These are phyloP conservation scores for Creolimax fragrantissima DNA, from an alignment of 78 protist genomes.

Conservation along the genomic window DNA sequence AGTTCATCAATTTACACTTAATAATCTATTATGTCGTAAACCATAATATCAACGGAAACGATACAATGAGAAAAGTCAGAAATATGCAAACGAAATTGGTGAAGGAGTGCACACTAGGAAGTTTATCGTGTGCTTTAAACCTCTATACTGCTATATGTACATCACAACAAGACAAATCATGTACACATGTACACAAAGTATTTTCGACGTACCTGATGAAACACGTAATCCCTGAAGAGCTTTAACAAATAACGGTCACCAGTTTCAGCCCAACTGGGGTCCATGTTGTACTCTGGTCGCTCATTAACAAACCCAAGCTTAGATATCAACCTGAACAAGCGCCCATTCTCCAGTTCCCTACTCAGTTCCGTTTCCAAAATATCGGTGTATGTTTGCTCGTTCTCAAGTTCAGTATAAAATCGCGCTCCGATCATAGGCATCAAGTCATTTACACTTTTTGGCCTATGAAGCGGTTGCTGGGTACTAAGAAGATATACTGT, in stretches of 20 bases:
- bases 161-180: too few relatives aligned
- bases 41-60: too few relatives aligned
- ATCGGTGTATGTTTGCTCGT: slow-evolving; percentile 25
- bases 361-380: slow-evolving; percentile 44
- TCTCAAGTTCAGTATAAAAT: slow-evolving; percentile 7
- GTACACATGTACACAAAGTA: too few relatives aligned
- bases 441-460: background rate
- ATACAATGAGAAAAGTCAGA: too few relatives aligned
- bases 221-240: slow-evolving; percentile 68
- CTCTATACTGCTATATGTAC: too few relatives aligned
- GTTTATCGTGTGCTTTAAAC: too few relatives aligned
- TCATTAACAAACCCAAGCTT: slow-evolving; percentile 64
- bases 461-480: background rate
- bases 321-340: slow-evolving; percentile 56
- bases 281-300: slow-evolving; percentile 41
- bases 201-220: slow-evolving; percentile 55
- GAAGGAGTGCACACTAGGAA: too few relatives aligned
- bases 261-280: slow-evolving; percentile 66
- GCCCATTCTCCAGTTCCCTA: slow-evolving; percentile 65
- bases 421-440: slow-evolving; percentile 34
- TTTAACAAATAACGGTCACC: slow-evolving; percentile 66
- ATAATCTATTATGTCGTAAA: too few relatives aligned
- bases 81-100: too few relatives aligned
- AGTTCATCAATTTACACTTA: too few relatives aligned
- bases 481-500: background rate